Base-by-base conservation (phyloP, 192 early-diverging fungal genomes). In the Coemansia sp. region DNA sequence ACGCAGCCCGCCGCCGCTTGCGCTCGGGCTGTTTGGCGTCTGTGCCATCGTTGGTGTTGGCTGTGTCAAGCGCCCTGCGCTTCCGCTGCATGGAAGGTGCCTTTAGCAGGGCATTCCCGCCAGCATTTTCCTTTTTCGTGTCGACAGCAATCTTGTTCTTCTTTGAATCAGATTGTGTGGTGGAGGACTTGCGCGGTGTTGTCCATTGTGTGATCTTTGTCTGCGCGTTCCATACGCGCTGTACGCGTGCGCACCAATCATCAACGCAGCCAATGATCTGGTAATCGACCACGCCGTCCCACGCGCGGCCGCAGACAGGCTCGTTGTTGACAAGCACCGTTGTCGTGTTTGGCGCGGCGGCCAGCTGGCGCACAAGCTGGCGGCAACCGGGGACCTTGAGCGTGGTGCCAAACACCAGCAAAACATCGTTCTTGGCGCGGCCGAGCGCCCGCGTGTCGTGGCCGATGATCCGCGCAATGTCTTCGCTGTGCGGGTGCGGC, bases 381-480 rank as follows among this genome's bases (percentile, higher is more conserved):
- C 64, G 62, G 38, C 77, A 80, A 1, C 82, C 82, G 29, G 70
- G 77, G 22, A 83, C 75, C 53, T 81, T 81, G 1, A 83, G 65
- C 11, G 82, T 82, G 18, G 82, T 83, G 31, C 82, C 82, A 56
- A 83, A 74, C 11, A 83, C 65, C 58, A 83, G 48, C 9, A 83
- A 47, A 16, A 83, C 64, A 33, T 83, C 74, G 18, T 64, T 33
- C 0, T 54, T 47, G 24, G 55, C 50, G 14, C 48, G 45, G 3
- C 33, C 18, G 40, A 77, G 64, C 9, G 64, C 62, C 24, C 74
- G 74, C 19, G 72, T 49, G 23, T 83, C 82, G 31, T 71, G 60
- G 12, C 67, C 29, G 31, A 74, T 74, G 4, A 82, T 68, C 38
- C 62, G 56, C 16, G 67, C 73, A 63, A 81, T 81, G 47, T 66